phyloP scores from a whole-genome alignment of 1,139 yeast genomes.

The Taphrina communis region DNA sequence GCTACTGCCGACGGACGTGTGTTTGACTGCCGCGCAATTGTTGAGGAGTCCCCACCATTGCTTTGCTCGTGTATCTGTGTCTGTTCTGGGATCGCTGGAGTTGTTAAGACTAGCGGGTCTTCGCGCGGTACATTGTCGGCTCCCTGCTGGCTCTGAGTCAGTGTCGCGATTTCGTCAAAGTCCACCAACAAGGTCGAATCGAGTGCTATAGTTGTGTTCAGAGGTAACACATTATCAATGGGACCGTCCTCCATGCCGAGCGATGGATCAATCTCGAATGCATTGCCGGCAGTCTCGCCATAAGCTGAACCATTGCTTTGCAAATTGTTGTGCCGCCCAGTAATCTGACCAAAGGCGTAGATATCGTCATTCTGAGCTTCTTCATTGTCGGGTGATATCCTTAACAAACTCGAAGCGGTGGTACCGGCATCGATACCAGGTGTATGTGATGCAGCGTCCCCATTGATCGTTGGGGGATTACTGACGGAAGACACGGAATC shows the following conservation, averaged over 20 bases:
- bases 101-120: background rate
- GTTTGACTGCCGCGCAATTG: background rate
- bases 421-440: background rate
- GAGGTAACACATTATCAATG: background rate
- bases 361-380: constrained; percentile 30
- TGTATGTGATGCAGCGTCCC: background rate
- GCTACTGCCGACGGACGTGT: background rate
- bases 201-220: background rate
- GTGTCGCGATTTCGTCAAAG: constrained; percentile 16
- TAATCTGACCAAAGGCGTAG: constrained; percentile 32
- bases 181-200: constrained; percentile 31
- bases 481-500: constrained; percentile 12
- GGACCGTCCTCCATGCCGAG: constrained; percentile 23
- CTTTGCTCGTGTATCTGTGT: constrained; percentile 1
- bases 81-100: background rate
- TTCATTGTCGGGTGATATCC: constrained; percentile 11
- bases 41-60: background rate
- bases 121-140: constrained; percentile 5
- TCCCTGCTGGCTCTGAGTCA: background rate
- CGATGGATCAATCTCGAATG: constrained; percentile 8
- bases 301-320: background rate
- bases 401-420: constrained; percentile 13
- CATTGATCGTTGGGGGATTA: constrained; percentile 11
- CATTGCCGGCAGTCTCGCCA: constrained; percentile 6
- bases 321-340: constrained; percentile 1